These are phyloP conservation scores for Ceriops zippeliana DNA, from an alignment of 345 rosid genomes.

Conservation along the genomic window DNA sequence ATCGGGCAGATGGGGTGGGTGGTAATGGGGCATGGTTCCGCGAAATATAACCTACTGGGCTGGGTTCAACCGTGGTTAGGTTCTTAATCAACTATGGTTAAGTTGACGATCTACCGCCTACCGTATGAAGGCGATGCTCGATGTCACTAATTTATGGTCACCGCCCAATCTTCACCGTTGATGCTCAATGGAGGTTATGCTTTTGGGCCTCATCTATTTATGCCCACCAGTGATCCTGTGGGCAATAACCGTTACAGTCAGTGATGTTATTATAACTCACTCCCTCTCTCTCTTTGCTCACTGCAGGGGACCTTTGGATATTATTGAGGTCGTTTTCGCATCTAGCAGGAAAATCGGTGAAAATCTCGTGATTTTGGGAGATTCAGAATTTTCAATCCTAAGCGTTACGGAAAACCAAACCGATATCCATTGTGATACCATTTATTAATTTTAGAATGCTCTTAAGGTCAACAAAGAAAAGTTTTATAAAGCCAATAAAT, in stretches of 20 bases:
- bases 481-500: too few relatives aligned
- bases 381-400: too few relatives aligned
- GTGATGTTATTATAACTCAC: slow-evolving; percentile 15
- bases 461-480: too few relatives aligned
- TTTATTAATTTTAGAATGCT: too few relatives aligned
- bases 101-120: slow-evolving; percentile 26
- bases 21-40: not conserved
- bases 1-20: not conserved
- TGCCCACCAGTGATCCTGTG: not conserved
- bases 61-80: slow-evolving; percentile 37
- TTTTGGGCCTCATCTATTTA: not conserved
- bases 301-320: slow-evolving; percentile 16
- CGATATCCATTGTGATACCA: too few relatives aligned
- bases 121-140: not conserved
- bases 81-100: slow-evolving; percentile 28
- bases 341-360: slow-evolving; percentile 23
- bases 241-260: not conserved
- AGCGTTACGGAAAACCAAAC: too few relatives aligned
- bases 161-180: slow-evolving; percentile 29
- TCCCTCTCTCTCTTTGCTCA: not conserved
- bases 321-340: slow-evolving; percentile 25
- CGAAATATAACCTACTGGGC: slow-evolving; percentile 34
- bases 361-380: slow-evolving; percentile 31
- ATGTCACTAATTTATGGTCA: slow-evolving; percentile 7
- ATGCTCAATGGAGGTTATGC: not conserved